Evolutionary conservation across 1,284 basidiomycete species (phyloP).

Genomic region (Fistulinella cinereoalba): DNA sequence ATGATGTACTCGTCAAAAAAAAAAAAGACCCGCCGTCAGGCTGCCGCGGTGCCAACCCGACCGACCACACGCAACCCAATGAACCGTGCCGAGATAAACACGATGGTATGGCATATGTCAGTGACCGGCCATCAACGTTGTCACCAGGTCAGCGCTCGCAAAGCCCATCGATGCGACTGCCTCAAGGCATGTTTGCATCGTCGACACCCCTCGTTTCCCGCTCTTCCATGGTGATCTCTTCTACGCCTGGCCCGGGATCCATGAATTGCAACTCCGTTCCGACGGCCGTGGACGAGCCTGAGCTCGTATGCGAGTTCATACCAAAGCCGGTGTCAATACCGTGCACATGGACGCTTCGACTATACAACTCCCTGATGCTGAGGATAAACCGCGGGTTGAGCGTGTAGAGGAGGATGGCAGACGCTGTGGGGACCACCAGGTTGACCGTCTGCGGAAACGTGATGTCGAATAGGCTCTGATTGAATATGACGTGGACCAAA

Average conservation of each 20-base stretch:
- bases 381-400: slow-evolving; percentile 10
- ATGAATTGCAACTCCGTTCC: neutral
- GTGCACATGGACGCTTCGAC: neutral
- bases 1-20: no score
- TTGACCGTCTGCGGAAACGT: neutral
- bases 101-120: no score
- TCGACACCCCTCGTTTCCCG: neutral
- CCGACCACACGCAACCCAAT: no score
- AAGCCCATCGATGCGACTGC: no score
- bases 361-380: slow-evolving; percentile 7
- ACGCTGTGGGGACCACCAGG: neutral
- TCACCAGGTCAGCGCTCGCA: no score
- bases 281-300: neutral
- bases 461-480: neutral
- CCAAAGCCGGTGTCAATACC: slow-evolving; percentile 11
- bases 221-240: neutral
- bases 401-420: neutral
- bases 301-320: neutral
- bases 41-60: no score
- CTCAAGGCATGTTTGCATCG: no score
- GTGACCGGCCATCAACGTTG: no score
- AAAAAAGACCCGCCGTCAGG: no score
- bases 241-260: neutral
- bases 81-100: no score
- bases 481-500: neutral